phyloP scores from a whole-genome alignment of 2,329 filamentous ascomycete species.

The Leptosphaerulina australis region DNA sequence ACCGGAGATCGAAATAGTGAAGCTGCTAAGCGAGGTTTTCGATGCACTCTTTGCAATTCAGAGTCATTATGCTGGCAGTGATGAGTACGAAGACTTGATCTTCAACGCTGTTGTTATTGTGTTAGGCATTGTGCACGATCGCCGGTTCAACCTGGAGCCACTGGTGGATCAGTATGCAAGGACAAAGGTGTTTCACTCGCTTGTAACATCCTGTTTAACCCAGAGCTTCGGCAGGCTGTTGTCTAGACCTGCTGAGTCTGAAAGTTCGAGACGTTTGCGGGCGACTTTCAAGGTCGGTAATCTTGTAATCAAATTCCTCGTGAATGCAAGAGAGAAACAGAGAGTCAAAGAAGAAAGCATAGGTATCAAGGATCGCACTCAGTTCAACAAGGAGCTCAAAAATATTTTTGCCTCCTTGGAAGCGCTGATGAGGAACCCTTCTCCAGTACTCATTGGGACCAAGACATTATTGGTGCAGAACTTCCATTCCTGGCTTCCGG shows the following conservation, averaged over 20 bases:
- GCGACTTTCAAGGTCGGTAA: constrained; percentile 94
- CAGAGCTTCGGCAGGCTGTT: constrained; percentile 85
- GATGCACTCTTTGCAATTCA: constrained; percentile 90
- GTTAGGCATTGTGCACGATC: constrained; percentile 90
- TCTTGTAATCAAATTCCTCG: constrained; percentile 93
- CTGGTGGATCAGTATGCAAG: constrained; percentile 92
- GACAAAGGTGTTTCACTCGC: constrained; percentile 88
- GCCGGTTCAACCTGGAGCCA: constrained; percentile 88
- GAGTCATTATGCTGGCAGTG: constrained; percentile 87
- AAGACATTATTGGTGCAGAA: constrained; percentile 96
- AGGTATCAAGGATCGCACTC: constrained; percentile 75
- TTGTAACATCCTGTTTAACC: constrained; percentile 85
- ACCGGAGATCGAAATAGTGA: constrained; percentile 96
- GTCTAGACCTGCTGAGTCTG: constrained; percentile 79
- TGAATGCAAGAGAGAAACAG: constrained; percentile 84
- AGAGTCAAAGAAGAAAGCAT: constrained; percentile 86
- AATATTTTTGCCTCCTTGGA: constrained; percentile 90
- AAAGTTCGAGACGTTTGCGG: constrained; percentile 81
- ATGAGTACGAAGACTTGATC: constrained; percentile 89
- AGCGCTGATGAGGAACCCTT: constrained; percentile 83
- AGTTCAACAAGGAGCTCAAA: constrained; percentile 82
- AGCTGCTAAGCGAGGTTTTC: constrained; percentile 86
- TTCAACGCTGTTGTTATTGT: constrained; percentile 91
- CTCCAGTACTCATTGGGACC: constrained; percentile 86
- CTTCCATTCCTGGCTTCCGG: constrained; percentile 96